These are phyloP conservation scores for Byssoonygena ceratinophila DNA, from an alignment of 2,329 filamentous ascomycete species.

Conservation along the genomic window DNA sequence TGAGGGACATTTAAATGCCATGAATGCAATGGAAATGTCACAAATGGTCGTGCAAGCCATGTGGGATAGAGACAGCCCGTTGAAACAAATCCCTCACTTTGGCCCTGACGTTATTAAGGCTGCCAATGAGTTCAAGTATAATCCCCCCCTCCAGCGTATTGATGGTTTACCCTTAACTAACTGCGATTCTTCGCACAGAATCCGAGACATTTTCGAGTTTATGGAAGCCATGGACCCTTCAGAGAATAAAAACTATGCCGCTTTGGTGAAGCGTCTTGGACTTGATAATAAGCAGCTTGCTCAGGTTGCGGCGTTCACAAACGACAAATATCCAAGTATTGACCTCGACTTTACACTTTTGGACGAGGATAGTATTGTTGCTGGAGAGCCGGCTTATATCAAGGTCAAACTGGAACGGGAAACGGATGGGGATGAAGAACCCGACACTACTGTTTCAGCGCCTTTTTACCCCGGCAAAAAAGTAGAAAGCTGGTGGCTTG, in stretches of 20 bases:
- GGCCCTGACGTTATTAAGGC: slow-evolving; percentile 70
- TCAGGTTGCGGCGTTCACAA: slow-evolving; percentile 89
- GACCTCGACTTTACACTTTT: slow-evolving; percentile 81
- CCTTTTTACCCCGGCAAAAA: slow-evolving; percentile 89
- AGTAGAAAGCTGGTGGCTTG: slow-evolving; percentile 97
- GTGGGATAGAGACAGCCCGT: slow-evolving; percentile 94
- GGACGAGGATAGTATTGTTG: slow-evolving; percentile 66
- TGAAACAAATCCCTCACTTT: slow-evolving; percentile 98
- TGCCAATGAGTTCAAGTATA: slow-evolving; percentile 66
- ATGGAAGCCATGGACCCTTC: slow-evolving; percentile 98
- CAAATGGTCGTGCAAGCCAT: slow-evolving; percentile 98
- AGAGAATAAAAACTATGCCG: slow-evolving; percentile 72
- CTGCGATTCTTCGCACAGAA: slow-evolving; percentile 38
- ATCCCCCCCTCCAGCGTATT: slow-evolving; percentile 18
- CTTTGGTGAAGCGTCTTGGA: slow-evolving; percentile 65
- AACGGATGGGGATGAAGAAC: slow-evolving; percentile 59
- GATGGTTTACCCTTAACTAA: slow-evolving; percentile 7
- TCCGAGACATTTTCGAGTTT: slow-evolving; percentile 94
- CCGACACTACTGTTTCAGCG: slow-evolving; percentile 78
- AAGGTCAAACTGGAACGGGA: slow-evolving; percentile 78
- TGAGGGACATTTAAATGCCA: slow-evolving; percentile 90
- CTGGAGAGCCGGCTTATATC: slow-evolving; percentile 71
- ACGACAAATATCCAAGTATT: slow-evolving; percentile 89
- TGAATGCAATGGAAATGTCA: slow-evolving; percentile 98
- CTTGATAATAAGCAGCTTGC: slow-evolving; percentile 72